phyloP scores from a whole-genome alignment of 2,329 filamentous ascomycete genomes.

The Waltergamsia citrina region DNA sequence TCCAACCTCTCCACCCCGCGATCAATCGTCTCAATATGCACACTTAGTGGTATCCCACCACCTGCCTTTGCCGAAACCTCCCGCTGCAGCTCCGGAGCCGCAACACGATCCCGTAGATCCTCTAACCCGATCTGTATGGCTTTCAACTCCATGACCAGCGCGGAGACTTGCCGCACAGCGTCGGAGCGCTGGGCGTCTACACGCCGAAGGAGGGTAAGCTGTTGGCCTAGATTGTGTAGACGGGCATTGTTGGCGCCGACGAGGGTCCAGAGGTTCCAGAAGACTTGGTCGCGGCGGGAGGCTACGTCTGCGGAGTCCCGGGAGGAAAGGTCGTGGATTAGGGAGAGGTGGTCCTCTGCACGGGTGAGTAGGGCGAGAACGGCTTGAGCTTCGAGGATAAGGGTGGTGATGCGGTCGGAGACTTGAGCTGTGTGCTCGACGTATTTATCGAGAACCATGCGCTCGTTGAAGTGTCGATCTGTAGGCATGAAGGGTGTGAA shows the following conservation, averaged over 20 bases:
- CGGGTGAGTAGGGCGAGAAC: slow-evolving; percentile 56
- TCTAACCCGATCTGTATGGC: slow-evolving; percentile 62
- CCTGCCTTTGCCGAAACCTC: slow-evolving; percentile 18
- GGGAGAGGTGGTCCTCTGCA: slow-evolving; percentile 59
- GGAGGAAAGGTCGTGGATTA: slow-evolving; percentile 60
- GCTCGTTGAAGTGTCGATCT: slow-evolving; percentile 37
- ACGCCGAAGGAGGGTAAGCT: slow-evolving; percentile 54
- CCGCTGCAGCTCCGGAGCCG: slow-evolving; percentile 52
- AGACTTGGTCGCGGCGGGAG: slow-evolving; percentile 52
- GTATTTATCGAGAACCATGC: slow-evolving; percentile 62
- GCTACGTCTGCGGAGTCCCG: slow-evolving; percentile 52
- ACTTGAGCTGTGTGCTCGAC: slow-evolving; percentile 61
- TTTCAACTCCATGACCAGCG: slow-evolving; percentile 63
- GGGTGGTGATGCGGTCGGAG: slow-evolving; percentile 55
- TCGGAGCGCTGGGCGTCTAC: slow-evolving; percentile 57
- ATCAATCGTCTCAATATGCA: slow-evolving; percentile 69
- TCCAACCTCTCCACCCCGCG: slow-evolving; percentile 65
- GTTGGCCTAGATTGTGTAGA: slow-evolving; percentile 50
- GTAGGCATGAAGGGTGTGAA: slow-evolving; percentile 56
- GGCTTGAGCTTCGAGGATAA: slow-evolving; percentile 63
- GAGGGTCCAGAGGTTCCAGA: slow-evolving; percentile 64
- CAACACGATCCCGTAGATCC: slow-evolving; percentile 62
- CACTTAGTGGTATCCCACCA: slow-evolving; percentile 48
- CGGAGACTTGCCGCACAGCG: slow-evolving; percentile 59
- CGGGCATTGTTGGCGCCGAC: slow-evolving; percentile 59